phyloP scores from a whole-genome alignment of 2,329 filamentous ascomycete species.

The Sphaceloma murrayae region DNA sequence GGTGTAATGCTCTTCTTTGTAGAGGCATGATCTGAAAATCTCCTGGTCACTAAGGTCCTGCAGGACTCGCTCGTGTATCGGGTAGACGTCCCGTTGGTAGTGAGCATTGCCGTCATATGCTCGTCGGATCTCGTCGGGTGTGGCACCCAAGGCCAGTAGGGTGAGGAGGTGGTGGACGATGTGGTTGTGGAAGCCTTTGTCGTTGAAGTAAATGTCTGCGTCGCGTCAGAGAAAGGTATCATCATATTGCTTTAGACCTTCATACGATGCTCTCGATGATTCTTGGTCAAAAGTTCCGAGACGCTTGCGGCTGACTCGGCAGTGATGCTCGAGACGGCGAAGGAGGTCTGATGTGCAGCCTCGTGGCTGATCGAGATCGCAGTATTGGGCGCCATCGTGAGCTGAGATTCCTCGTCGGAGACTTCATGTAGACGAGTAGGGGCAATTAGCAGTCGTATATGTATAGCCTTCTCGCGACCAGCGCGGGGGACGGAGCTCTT shows the following conservation, averaged over 20 bases:
- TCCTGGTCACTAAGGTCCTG: slow-evolving; percentile 48
- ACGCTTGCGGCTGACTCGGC: neutral
- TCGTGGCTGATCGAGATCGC: no score
- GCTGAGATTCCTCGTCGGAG: no score
- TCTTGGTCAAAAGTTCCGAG: slow-evolving; percentile 58
- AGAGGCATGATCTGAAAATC: slow-evolving; percentile 51
- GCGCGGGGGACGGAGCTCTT: no score
- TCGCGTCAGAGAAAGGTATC: neutral
- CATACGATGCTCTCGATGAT: slow-evolving; percentile 55
- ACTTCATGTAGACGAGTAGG: no score
- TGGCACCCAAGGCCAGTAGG: slow-evolving; percentile 65
- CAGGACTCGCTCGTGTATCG: slow-evolving; percentile 42
- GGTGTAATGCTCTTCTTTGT: slow-evolving; percentile 55
- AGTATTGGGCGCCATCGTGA: no score
- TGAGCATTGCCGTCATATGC: slow-evolving; percentile 55
- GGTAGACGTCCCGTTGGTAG: slow-evolving; percentile 52
- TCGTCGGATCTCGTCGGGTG: slow-evolving; percentile 47
- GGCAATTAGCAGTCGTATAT: no score
- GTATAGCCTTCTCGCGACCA: no score
- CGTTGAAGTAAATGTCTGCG: slow-evolving; percentile 66
- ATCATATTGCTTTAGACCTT: neutral
- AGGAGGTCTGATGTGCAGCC: no score
- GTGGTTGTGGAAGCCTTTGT: slow-evolving; percentile 67
- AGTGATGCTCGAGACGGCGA: neutral
- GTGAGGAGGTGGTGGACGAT: slow-evolving; percentile 69